Conservation (phyloP, 1,139 yeast species). For the Wickerhamomyces sp. region DNA sequence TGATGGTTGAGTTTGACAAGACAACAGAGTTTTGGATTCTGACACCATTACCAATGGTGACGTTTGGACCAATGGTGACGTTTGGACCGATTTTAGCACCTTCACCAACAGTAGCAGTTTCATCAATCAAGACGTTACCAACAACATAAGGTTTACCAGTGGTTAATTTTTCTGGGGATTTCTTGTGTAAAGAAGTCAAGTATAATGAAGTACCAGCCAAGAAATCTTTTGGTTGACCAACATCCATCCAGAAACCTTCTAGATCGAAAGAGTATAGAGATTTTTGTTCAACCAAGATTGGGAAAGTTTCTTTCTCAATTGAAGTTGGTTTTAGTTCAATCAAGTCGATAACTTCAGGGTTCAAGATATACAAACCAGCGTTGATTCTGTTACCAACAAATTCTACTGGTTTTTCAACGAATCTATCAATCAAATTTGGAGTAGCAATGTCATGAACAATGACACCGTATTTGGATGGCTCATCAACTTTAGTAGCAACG, state of each 20-base stretch:
- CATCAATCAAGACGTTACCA: constrained; percentile 95
- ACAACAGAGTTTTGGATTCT: constrained; percentile 96
- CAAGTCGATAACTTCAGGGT: constrained; percentile 94
- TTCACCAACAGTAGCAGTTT: constrained; percentile 90
- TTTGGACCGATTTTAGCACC: constrained; percentile 97
- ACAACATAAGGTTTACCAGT: constrained; percentile 61
- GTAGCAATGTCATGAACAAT: constrained; percentile 93
- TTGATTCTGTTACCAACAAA: constrained; percentile 97
- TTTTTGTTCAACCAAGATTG: constrained; percentile 83
- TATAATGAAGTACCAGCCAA: constrained; percentile 93
- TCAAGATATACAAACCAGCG: constrained; percentile 94
- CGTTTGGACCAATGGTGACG: constrained; percentile 97
- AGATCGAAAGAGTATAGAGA: constrained; percentile 92
- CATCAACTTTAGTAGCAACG: constrained; percentile 99
- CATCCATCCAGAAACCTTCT: constrained; percentile 99
- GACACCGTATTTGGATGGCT: constrained; percentile 99
- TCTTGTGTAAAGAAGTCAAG: constrained; percentile 82
- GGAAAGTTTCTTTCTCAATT: constrained; percentile 99
- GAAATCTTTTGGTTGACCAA: constrained; percentile 99
- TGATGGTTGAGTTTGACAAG: constrained; percentile 84
- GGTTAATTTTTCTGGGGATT: constrained; percentile 65
- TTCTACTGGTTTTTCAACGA: constrained; percentile 99
- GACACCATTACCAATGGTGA: constrained; percentile 95
- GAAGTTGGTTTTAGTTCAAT: constrained; percentile 98
- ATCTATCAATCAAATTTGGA: constrained; percentile 93